These are phyloP conservation scores for Coemansia sp. DNA, from an alignment of 192 early-diverging fungal genomes.

Conservation along the genomic window DNA sequence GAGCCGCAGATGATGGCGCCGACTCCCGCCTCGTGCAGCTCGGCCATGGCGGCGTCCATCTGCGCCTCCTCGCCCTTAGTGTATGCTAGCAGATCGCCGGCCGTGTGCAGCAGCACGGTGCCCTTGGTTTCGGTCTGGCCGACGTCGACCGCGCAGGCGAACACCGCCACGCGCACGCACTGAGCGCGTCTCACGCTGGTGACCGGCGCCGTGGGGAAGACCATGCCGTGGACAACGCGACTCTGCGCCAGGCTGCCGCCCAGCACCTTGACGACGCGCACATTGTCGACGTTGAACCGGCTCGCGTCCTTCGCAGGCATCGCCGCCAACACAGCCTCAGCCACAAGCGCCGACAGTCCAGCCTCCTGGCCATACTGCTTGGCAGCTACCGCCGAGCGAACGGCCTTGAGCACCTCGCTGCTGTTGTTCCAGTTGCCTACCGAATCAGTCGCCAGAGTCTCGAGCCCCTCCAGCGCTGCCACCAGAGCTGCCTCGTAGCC, in stretches of 20 bases:
- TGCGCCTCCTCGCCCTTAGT: conserved; percentile 93
- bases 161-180: conserved; percentile 93
- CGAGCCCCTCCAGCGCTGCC: conserved; percentile 80
- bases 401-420: conserved; percentile 73
- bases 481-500: conserved; percentile 89
- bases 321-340: conserved; percentile 79
- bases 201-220: conserved; percentile 92
- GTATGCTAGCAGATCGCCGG: conserved; percentile 95
- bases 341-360: conserved; percentile 77
- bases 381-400: conserved; percentile 79
- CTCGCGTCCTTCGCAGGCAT: conserved; percentile 83
- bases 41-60: conserved; percentile 82
- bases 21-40: conserved; percentile 88
- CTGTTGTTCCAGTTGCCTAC: conserved; percentile 55
- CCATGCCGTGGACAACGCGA: conserved; percentile 93
- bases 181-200: conserved; percentile 68
- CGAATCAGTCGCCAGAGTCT: conserved; percentile 71
- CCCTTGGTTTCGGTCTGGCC: conserved; percentile 98
- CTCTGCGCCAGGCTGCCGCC: conserved; percentile 90
- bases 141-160: conserved; percentile 91
- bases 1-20: conserved; percentile 91
- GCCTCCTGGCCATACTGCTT: conserved; percentile 98
- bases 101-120: conserved; percentile 96
- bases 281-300: conserved; percentile 93
- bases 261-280: conserved; percentile 97